A percentile compares a stretch with the other conserved stretches of the same genome.
These are phyloP conservation scores for Mycena albidolilacea DNA, from an alignment of 768 basidiomycete genomes.

Conservation along the genomic window DNA sequence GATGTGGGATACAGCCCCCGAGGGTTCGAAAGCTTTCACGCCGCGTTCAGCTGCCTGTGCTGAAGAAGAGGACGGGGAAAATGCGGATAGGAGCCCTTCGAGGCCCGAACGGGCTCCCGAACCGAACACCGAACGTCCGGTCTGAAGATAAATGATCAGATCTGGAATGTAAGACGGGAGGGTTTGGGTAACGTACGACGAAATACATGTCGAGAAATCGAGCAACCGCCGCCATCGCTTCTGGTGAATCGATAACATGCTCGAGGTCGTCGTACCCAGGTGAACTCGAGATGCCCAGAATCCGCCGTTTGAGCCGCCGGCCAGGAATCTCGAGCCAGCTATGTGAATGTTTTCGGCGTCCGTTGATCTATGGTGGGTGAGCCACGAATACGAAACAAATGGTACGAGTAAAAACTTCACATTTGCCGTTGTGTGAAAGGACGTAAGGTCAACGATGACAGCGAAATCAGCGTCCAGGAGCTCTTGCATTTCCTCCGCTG, in stretches of 20 bases:
- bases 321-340: slow-evolving; percentile 1
- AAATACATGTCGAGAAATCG: slow-evolving; percentile 27
- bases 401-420: neutral
- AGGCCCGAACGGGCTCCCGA: slow-evolving; percentile 16
- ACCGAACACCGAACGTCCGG: slow-evolving; percentile 15
- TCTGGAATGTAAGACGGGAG: neutral
- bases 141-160: neutral
- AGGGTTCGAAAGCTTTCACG: neutral
- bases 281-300: slow-evolving; percentile 16
- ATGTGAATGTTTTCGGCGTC: slow-evolving; percentile 8
- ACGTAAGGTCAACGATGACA: slow-evolving; percentile 23
- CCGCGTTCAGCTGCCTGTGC: neutral
- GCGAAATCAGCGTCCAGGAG: slow-evolving; percentile 34
- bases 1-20: slow-evolving; percentile 23
- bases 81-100: slow-evolving; percentile 3
- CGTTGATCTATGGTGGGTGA: neutral
- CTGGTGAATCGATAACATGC: slow-evolving; percentile 3
- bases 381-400: neutral
- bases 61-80: neutral
- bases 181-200: neutral
- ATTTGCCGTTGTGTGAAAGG: slow-evolving; percentile 14
- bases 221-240: slow-evolving; percentile 18
- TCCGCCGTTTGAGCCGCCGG: neutral
- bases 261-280: neutral
- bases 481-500: slow-evolving; percentile 25